Evolutionary conservation across 2,329 filamentous ascomycete genomes (phyloP), one percentile per base, ranked within the genome.

Genomic region (Didymella sp.): DNA sequence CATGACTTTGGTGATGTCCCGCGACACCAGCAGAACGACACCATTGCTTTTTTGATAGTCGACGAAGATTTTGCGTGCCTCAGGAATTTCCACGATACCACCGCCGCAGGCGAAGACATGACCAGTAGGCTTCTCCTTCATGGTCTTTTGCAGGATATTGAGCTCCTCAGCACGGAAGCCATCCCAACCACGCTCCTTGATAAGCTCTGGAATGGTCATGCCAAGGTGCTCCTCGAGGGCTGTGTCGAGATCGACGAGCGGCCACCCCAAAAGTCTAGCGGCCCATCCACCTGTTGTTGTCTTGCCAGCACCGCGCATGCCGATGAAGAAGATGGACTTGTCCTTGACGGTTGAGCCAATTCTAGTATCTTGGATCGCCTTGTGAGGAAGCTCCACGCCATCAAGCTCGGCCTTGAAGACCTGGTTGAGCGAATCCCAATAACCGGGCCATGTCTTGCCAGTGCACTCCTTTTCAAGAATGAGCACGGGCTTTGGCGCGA

Each of bases 391-490:
- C 66, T 96, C 92, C 31, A 88, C 85, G 12, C 95, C 95, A 58
- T 88, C 85, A n/a, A 98, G 80, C 25, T 83, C 78, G 25, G 90
- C 90, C 30, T 87, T 83, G 80, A 97, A 99, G 13, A 86, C 85
- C 64, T 90, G 87, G 21, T 88, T 88, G 53, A 98, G 79, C 17
- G 88, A 87, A 76, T 99, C 95, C 95, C 95, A 99, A 92, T 95
- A 99, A 9, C 94, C 95, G 0, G 95, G 95, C 95, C 95, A 99
- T 2, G 95, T 99, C 82, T 99, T 99, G 37, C 90, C 93, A 2
- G 92, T 91, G 73, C 95, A 99, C 70, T 96, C 92, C 58, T 92
- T 89, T 74, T 99, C 95, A 2, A 91, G 84, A 48, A 99, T 87
- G 15, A 96, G 78, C 0, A 92, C 89, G 0, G 91, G 84, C 7